Evolutionary conservation across 306 rosid species (phyloP).

Genomic region (Quercus dentata): DNA sequence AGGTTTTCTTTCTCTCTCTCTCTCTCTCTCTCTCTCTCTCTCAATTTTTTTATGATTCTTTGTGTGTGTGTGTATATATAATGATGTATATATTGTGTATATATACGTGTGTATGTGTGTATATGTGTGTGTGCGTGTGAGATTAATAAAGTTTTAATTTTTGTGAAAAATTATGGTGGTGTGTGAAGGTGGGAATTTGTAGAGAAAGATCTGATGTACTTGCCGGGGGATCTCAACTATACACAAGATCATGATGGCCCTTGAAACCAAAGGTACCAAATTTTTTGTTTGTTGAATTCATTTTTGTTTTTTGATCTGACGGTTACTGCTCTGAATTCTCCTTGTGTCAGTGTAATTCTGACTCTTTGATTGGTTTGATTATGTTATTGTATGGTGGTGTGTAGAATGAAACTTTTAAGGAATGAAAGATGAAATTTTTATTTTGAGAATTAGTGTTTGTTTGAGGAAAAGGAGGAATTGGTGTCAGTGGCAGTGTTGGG

Average conservation of each 20-base stretch:
- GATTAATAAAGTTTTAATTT: not conserved
- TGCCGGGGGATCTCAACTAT: slow-evolving; percentile 72
- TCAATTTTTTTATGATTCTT: not conserved
- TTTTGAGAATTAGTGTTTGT: not conserved
- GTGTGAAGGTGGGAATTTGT: slow-evolving; percentile 38
- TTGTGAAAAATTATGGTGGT: not conserved
- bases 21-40: slow-evolving; percentile 3
- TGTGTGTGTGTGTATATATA: not conserved
- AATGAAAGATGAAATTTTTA: not conserved
- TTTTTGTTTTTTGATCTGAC: slow-evolving; percentile 9
- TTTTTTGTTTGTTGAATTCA: not conserved
- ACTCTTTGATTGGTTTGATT: not conserved
- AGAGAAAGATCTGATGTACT: slow-evolving; percentile 81
- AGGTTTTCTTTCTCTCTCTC: slow-evolving; percentile 31
- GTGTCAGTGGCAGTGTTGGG: not conserved
- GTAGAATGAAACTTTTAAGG: not conserved
- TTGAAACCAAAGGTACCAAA: slow-evolving; percentile 68
- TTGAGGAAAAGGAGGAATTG: not conserved
- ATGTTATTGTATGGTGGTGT: not conserved
- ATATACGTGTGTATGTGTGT: slow-evolving; percentile 12
- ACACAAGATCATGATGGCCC: slow-evolving; percentile 83
- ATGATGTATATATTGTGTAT: not conserved
- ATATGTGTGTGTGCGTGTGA: not conserved
- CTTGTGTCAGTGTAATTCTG: not conserved
- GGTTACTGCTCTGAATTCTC: slow-evolving; percentile 14